A percentile compares a stretch with the other conserved stretches of the same genome.
phyloP scores from a whole-genome alignment of 805 yeast genomes.

The Lipomyces lipofer region DNA sequence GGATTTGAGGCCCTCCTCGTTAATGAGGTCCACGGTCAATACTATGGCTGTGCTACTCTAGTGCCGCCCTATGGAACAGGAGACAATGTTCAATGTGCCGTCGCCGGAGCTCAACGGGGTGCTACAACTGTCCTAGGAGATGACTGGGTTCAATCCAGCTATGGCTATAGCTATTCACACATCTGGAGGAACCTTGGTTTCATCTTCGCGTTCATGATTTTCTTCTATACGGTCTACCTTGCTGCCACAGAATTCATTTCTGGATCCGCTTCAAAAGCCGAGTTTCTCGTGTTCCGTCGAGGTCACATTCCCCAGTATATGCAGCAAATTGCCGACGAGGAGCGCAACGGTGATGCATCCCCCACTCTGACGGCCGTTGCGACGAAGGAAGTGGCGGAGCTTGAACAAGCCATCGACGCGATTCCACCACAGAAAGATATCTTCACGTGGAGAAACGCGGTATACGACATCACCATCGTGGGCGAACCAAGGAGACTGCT shows the following conservation, averaged over 20 bases:
- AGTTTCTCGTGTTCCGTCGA: constrained; percentile 6
- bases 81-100: constrained; percentile 51
- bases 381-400: not conserved
- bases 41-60: constrained; percentile 41
- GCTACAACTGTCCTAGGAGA: constrained; percentile 52
- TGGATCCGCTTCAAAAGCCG: constrained; percentile 1
- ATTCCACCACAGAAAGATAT: constrained; percentile 62
- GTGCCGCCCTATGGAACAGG: constrained; percentile 47
- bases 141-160: constrained; percentile 48
- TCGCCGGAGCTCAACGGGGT: constrained; percentile 60
- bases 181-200: constrained; percentile 50
- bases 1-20: constrained; percentile 49
- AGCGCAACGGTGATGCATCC: not conserved
- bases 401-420: constrained; percentile 34
- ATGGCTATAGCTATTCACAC: constrained; percentile 47
- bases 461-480: constrained; percentile 65
- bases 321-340: not conserved
- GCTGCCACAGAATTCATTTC: constrained; percentile 5
- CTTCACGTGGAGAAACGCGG: constrained; percentile 75
- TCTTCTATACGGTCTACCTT: constrained; percentile 51
- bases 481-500: constrained; percentile 59
- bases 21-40: constrained; percentile 48
- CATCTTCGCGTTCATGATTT: constrained; percentile 43
- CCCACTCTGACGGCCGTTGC: not conserved
- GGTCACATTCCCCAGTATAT: not conserved